Evolutionary conservation across 108 stramenopile species (phyloP), one percentile per base, ranked within the genome.

Genomic region (Epithemia pelagica): DNA sequence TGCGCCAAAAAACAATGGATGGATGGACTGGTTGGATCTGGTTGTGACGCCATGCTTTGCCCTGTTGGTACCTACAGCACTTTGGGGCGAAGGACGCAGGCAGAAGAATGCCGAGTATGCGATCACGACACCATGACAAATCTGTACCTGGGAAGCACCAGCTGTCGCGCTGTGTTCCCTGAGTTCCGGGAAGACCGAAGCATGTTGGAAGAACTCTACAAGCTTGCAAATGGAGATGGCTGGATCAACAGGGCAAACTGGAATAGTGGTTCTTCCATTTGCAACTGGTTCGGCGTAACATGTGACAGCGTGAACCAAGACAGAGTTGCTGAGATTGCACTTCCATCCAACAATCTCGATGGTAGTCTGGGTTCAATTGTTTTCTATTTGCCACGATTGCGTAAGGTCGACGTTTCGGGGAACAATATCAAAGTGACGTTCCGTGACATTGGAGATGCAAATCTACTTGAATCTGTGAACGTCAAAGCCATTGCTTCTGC

Each of bases 1-100:
- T 78, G 70, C 64, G 26, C 51, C 8, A 56, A 29, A 2, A 58
- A 19, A 19, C 28, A 68, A 23, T 86, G 81, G 85, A 79, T 81
- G 86, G 66, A 62, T 53, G 89, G 88, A 21, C 65, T 73, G 29
- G 80, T 90, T 29, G 75, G 69, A 21, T 62, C 69, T 10, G 84
- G 84, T 28, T 92, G 91, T 61, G 63, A 89, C 61, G 87, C 84
- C 10, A 84, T 94, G 37, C 66, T 88, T 27, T 94, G 92, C 66
- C 87, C 84, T 8, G 74, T 74, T 28, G 81, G 83, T 52, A 85
- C 80, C 10, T 93, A 68, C 77, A 93, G 86, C 70, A 65, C 66
- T 22, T 79, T 77, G 25, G 91, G 91, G 32, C 66, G 82, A 27
- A 75, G 78, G 18, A 75, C 69, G 30, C 75, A 75, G 15, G 58